These are phyloP conservation scores for Nepenthes gracilis DNA, from an alignment of 148 eudicot genomes.

Conservation along the genomic window DNA sequence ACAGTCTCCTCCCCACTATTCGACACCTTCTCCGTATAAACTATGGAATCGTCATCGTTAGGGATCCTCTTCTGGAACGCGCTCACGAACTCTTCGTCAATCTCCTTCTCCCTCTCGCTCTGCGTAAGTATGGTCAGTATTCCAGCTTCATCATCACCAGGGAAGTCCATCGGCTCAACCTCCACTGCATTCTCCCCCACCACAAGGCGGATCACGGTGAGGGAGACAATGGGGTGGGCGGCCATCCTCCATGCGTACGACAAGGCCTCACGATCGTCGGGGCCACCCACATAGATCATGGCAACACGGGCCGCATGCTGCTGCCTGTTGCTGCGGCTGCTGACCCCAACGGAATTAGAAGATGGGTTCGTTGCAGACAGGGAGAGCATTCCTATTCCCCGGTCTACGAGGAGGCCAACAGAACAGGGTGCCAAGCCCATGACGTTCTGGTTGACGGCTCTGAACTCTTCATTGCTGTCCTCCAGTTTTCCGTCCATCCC, in stretches of 20 bases:
- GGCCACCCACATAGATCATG: constrained; percentile 53
- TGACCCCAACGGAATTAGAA: background rate
- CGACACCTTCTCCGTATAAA: constrained; percentile 23
- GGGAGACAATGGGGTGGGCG: constrained; percentile 14
- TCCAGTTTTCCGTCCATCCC: constrained; percentile 32
- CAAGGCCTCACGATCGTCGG: constrained; percentile 73
- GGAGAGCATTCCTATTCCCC: constrained; percentile 18
- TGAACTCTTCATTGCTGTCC: constrained; percentile 23
- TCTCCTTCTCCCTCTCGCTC: constrained; percentile 20
- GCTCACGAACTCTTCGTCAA: constrained; percentile 26
- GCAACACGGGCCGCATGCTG: constrained; percentile 11
- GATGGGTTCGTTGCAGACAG: background rate
- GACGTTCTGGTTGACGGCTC: constrained; percentile 29
- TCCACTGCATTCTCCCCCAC: constrained; percentile 12
- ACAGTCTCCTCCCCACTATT: constrained; percentile 39
- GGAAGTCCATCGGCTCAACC: background rate
- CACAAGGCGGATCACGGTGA: constrained; percentile 39
- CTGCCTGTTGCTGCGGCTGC: background rate
- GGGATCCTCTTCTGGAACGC: constrained; percentile 8
- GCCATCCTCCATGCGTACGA: constrained; percentile 54
- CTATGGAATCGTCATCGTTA: constrained; percentile 7
- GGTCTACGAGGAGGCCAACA: constrained; percentile 32
- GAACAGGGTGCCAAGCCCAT: constrained; percentile 39
- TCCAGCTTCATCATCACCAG: background rate
- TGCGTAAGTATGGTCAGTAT: constrained; percentile 8